A percentile compares a stretch with the other conserved stretches of the same genome.
These are phyloP conservation scores for Murraya koenigii DNA, from an alignment of 345 rosid species.

Conservation along the genomic window DNA sequence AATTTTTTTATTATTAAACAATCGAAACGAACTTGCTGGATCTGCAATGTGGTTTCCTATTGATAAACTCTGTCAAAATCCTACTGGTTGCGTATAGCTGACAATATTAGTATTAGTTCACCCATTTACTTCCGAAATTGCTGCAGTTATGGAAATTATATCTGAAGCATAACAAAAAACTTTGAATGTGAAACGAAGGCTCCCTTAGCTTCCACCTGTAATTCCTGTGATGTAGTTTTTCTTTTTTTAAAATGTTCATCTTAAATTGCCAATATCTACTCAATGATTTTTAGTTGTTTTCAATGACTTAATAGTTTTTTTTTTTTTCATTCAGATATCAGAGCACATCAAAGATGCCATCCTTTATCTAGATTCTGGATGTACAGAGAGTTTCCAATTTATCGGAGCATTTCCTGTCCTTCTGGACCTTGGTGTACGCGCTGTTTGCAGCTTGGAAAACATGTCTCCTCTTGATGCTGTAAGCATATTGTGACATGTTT, in stretches of 20 bases:
- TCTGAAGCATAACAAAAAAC: not conserved
- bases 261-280: not conserved
- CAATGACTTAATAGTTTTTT: not conserved
- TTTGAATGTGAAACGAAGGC: not conserved
- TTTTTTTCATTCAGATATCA: conserved; percentile 44
- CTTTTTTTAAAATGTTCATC: not conserved
- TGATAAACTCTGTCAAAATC: not conserved
- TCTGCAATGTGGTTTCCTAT: not conserved
- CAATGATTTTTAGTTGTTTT: not conserved
- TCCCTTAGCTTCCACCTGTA: not conserved
- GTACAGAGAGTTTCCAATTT: conserved; percentile 88
- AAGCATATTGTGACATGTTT: conserved; percentile 24
- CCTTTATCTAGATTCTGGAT: conserved; percentile 86
- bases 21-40: not conserved
- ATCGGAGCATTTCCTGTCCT: conserved; percentile 80
- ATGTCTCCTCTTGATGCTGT: conserved; percentile 75
- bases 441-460: conserved; percentile 83
- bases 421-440: conserved; percentile 65
- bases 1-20: not conserved
- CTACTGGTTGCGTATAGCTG: not conserved
- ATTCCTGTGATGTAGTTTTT: not conserved
- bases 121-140: not conserved
- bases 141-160: not conserved
- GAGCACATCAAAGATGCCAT: conserved; percentile 67
- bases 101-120: not conserved